Base-by-base conservation (phyloP, 2,329 filamentous ascomycete species). In the Thielaviopsis musarum region DNA sequence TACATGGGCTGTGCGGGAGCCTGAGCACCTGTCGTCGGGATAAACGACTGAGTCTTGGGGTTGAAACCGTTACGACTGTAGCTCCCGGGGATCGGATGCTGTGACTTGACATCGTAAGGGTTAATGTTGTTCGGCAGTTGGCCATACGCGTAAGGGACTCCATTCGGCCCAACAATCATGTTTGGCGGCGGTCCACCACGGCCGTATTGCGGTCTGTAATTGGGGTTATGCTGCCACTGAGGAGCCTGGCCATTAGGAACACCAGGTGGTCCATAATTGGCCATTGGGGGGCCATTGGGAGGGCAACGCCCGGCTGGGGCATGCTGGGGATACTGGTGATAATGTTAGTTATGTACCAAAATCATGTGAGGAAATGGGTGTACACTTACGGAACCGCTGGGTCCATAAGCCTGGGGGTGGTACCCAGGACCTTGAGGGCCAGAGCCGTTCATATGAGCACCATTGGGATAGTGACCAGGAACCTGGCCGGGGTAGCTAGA, bases 21-120 rank as follows among this genome's bases (percentile, higher is more conserved):
- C 9, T 49, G 34, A 7, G 22, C 68, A 19, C 72, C 70, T 54
- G 54, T 57, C 28, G 63, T 75, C 1, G 91, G 91, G 24, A 95
- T 81, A 70, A 97, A 96, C 0, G 91, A 87, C 67, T 95, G 88
- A 17, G 88, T 96, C 72, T 95, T 91, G 0, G 91, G 91, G 68
- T 96, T 96, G 74, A 97, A 96, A 13, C 86, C 82, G 66, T 89
- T 88, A 61, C 90, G 80, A 67, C 87, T 88, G 65, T 81, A 94
- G 71, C 85, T 93, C 41, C 88, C 88, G 15, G 89, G 88, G 60
- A 94, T 83, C 5, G 88, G 87, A 68, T 95, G 88, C 67, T 62
- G 61, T 45, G 57, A 56, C 69, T 87, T 84, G 9, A 83, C 81
- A 66, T 87, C 87, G 62, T 86, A 78, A 26, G 87, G 83, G 55